Evolutionary conservation across 176 grass and related monocot species (phyloP), one percentile per base, ranked within the genome.

Genomic region (Zoysia pacifica): DNA sequence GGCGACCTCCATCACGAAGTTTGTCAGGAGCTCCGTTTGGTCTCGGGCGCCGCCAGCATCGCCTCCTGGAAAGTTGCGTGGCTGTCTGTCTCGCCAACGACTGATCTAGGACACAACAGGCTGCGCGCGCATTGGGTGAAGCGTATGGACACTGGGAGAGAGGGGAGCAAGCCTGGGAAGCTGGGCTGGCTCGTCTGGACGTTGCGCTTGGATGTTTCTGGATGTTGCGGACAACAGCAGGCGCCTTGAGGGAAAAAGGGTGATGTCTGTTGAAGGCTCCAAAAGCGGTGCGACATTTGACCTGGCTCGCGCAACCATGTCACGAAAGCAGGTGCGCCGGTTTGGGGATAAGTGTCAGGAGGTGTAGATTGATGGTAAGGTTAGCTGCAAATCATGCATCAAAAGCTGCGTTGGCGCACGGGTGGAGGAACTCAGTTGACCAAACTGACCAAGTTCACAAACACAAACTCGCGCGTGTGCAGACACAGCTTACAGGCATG

Each of bases 21-120:
- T 71, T 40, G 47, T 78, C 56, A 70, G 65, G 45, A 66, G 60
- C 19, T 50, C 5, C 11, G 81, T 74, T 79, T 61, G 69, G 75
- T 74, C 63, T 78, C 52, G 58, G 65, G 85, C 47, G 55, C 3
- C 7, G 47, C 58, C 46, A 4, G 38, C 77, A 86, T 18, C 56
- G 4, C 2, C 69, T 39, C 81, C 76, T 70, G 81, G 48, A 88
- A 88, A 84, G 81, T 65, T 40, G 81, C 76, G 39, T 52, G 44
- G 7, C 8, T 80, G 75, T 88, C 8, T 80, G 75, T 88, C 81
- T 44, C 75, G 13, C 43, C 58, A 52, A 16, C n/a, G 36, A 28
- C 28, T 28, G 28, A 11, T 61, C 44, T 6, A 61, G 28, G 0
- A 28, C 28, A 28, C 28, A 13, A 84, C 38, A 18, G 40, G n/a